Evolutionary conservation across 768 basidiomycete genomes (phyloP).

Genomic region (Russula ochroleuca): DNA sequence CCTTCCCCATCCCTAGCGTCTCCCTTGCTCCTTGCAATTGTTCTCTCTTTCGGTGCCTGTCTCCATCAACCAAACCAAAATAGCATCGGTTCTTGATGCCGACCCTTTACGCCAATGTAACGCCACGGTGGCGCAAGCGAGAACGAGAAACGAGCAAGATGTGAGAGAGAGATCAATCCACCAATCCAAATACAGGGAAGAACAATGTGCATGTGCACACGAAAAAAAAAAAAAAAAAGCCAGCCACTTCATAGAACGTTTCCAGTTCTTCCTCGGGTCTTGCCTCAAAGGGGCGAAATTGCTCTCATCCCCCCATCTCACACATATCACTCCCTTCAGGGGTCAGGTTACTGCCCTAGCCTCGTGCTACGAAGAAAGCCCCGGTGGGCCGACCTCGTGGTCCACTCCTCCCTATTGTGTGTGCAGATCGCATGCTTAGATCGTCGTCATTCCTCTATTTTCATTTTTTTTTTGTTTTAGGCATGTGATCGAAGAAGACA

Average conservation of each 20-base stretch:
- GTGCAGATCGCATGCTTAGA: slow-evolving; percentile 22
- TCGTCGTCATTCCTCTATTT: slow-evolving; percentile 17
- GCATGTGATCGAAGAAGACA: background rate
- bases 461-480: background rate
- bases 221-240: no score
- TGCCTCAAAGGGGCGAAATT: background rate
- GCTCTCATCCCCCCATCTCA: background rate
- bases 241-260: slow-evolving; percentile 11
- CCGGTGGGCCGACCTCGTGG: slow-evolving; percentile 2
- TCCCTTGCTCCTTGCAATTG: background rate
- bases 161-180: no score
- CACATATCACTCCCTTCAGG: background rate
- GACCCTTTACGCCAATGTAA: no score
- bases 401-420: slow-evolving; percentile 22
- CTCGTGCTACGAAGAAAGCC: slow-evolving; percentile 21
- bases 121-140: no score
- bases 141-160: no score
- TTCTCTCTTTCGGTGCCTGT: background rate
- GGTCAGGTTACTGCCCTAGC: background rate
- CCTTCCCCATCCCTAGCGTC: no score
- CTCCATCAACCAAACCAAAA: no score
- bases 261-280: background rate
- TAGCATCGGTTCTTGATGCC: no score
- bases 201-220: background rate
- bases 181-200: no score